Evolutionary conservation across 2,329 filamentous ascomycete species (phyloP), one percentile per base, ranked within the genome.

Genomic region (Coniochaeta sp.): DNA sequence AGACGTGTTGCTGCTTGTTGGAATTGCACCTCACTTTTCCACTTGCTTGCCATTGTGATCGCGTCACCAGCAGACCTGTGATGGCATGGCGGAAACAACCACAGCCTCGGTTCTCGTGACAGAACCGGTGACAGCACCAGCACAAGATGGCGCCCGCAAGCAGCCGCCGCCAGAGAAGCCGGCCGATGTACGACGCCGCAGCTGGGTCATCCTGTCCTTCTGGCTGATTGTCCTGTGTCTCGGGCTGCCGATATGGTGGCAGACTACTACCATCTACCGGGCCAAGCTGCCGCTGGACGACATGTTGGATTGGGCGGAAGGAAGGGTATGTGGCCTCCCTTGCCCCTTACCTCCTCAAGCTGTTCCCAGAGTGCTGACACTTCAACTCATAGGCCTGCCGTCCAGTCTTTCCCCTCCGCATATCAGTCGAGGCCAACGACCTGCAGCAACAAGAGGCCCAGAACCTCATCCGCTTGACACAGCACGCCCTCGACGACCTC

Each of bases 191-290:
- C 81, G 80, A 63, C 81, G 86, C 53, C 85, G 94, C 51, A 81
- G 82, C 47, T 76, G 77, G 56, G 86, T 97, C 49, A 84, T 99
- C 56, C 67, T 88, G 55, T 92, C 92, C 8, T 97, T 96, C 69
- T 99, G 94, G 94, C 74, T 83, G 5, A 83, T 97, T 32, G 89
- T 95, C 6, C 66, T 95, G 6, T 79, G 86, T 27, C 72, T 99
- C 6, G 94, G 94, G 3, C 68, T 99, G 58, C 94, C 94, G 52
- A 86, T 95, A 79, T 99, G 94, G 94, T 95, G 90, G 84, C 85
- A 84, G 67, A 97, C 94, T 0, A 99, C 94, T 4, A 87, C 88
- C 0, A 95, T 97, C 51, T 91, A 95, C 67, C 82, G 94, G 51
- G 91, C 92, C 12, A 79, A 84, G 42, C 73, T 99, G 59, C 94